These are phyloP conservation scores for Vaccinium macrocarpon DNA, from an alignment of 148 eudicot species.

Conservation along the genomic window DNA sequence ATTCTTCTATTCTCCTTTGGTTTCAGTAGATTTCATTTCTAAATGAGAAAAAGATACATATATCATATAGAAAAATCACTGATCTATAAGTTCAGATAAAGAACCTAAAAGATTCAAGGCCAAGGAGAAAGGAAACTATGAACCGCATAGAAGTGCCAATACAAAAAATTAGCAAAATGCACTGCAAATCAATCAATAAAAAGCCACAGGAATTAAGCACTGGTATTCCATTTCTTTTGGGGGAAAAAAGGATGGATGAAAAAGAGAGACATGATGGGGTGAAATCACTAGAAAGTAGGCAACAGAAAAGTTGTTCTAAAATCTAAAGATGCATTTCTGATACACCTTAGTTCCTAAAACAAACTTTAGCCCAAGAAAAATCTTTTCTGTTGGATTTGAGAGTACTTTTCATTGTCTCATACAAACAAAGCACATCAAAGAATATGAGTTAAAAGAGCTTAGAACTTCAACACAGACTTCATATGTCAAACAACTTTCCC, in stretches of 20 bases:
- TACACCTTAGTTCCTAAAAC: background rate
- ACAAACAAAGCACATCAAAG: background rate
- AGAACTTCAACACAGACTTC: background rate
- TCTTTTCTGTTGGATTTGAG: background rate
- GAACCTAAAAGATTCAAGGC: background rate
- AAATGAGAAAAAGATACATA: background rate
- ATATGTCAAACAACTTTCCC: background rate
- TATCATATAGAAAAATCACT: too few species aligned
- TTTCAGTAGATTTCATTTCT: background rate
- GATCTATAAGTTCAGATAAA: background rate
- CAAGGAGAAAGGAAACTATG: background rate
- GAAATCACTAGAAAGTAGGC: background rate
- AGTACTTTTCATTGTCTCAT: background rate
- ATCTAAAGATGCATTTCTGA: background rate
- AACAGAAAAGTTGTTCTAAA: background rate
- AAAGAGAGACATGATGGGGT: background rate
- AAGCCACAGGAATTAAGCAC: background rate
- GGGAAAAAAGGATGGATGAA: background rate
- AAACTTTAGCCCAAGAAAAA: background rate
- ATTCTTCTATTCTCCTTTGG: background rate
- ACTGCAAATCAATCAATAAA: background rate
- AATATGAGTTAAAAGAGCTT: background rate
- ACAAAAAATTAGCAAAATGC: background rate
- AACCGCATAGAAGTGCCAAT: background rate
- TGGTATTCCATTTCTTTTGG: background rate